Evolutionary conservation across 352 stramenopile species (phyloP).

Genomic region (Globisporangium uncinulatum): DNA sequence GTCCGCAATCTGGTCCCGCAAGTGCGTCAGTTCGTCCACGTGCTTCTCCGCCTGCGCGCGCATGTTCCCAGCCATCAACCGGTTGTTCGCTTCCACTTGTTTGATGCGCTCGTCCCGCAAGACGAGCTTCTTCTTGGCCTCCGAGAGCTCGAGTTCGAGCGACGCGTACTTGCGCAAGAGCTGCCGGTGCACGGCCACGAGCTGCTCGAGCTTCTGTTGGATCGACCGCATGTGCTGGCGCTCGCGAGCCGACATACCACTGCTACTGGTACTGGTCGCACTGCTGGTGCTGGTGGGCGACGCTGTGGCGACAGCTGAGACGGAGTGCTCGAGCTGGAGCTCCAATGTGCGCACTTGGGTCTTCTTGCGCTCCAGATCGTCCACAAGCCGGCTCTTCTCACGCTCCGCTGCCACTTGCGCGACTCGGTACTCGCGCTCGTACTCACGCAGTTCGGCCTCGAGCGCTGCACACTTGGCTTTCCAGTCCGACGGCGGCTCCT

Average conservation of each 20-base stretch:
- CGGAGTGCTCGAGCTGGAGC: conserved; percentile 38
- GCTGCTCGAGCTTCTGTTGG: conserved; percentile 88
- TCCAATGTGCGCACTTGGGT: conserved; percentile 60
- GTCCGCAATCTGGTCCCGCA: conserved; percentile 82
- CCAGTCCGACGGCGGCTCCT: conserved; percentile 37
- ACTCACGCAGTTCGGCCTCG: conserved; percentile 57
- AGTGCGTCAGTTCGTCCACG: conserved; percentile 79
- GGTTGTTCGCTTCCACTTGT: conserved; percentile 85
- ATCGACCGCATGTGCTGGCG: conserved; percentile 86
- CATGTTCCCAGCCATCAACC: conserved; percentile 87
- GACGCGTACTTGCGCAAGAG: conserved; percentile 89
- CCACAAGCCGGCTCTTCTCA: conserved; percentile 51
- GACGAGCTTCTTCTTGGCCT: conserved; percentile 87
- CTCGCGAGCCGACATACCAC: conserved; percentile 73
- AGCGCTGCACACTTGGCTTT: conserved; percentile 49
- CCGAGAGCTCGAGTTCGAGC: conserved; percentile 81
- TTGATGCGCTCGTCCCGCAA: conserved; percentile 89
- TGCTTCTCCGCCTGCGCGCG: conserved; percentile 85
- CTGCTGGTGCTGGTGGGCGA: conserved; percentile 6
- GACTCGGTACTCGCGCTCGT: conserved; percentile 64
- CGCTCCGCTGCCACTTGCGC: conserved; percentile 46
- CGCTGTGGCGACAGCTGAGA: conserved; percentile 3
- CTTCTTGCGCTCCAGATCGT: conserved; percentile 68
- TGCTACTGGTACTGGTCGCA: conserved; percentile 19
- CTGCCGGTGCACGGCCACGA: conserved; percentile 87